A percentile compares a stretch with the other conserved stretches of the same genome.
Evolutionary conservation across 441 rosid genomes (phyloP).

Genomic region (Erodium chrysanthum): DNA sequence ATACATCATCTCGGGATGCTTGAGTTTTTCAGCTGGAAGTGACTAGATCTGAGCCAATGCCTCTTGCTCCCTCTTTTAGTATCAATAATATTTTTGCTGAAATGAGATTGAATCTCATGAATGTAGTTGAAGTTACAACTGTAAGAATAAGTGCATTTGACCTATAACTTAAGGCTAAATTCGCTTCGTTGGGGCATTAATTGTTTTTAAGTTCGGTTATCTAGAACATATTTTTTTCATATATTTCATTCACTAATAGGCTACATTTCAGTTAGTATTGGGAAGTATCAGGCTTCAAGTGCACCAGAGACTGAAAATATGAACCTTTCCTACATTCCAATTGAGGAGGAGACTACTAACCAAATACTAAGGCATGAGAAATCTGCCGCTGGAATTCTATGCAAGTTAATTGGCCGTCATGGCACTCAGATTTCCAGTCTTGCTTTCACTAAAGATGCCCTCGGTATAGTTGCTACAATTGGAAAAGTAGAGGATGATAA

Average conservation of each 20-base stretch:
- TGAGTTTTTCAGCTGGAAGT: no score
- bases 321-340: conserved; percentile 28
- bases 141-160: background rate
- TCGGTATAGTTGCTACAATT: conserved; percentile 71
- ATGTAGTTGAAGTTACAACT: background rate
- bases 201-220: background rate
- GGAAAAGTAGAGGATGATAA: conserved; percentile 64
- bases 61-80: conserved; percentile 7
- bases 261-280: conserved; percentile 41
- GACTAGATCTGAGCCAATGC: background rate
- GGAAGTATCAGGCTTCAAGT: conserved; percentile 38
- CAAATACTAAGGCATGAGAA: conserved; percentile 43
- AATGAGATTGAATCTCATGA: background rate
- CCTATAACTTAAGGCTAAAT: background rate
- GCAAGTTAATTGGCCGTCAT: conserved; percentile 37
- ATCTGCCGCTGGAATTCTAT: conserved; percentile 63
- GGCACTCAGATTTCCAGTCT: conserved; percentile 34
- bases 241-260: background rate
- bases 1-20: no score
- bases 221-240: background rate
- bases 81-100: background rate
- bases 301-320: conserved; percentile 26
- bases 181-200: no score
- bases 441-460: conserved; percentile 36
- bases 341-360: conserved; percentile 28